Base-by-base conservation (phyloP, 306 rosid species). In the Malus orientalis region DNA sequence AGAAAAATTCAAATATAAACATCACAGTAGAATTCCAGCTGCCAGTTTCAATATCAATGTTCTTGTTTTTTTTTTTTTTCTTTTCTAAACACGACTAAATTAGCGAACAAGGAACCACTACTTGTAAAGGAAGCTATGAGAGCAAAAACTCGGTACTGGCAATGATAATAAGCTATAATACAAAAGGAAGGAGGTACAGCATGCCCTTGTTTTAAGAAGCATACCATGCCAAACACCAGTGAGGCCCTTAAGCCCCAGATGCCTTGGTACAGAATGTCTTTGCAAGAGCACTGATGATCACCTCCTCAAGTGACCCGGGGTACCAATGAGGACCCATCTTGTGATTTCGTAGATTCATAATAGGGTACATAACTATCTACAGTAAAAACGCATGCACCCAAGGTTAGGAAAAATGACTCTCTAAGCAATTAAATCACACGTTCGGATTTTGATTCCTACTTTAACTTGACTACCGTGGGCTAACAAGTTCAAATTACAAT, bases 141-240 rank as follows among this genome's bases (percentile, higher is more conserved):
- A 62, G 42, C 67, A 62, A 13, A 40, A 33, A 62, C 3, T 15
- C 7, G 11, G 67, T 15, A 29, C 5, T 30, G 40, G 40, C 67
- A 32, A 69, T n/a, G 29, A 54, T n/a, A 32, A 32, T 16, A 51
- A 19, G 47, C 64, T 27, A 69, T 3, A 4, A 4, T 45, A 51
- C 12, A 20, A 18, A 2, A 30, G 5, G n/a, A 33, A 40, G 30
- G 60, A 23, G 15, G 72, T 67, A 23, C 40, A 40, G 63, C n/a
- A 23, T 20, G 73, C 27, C 23, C 15, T 44, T 47, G 58, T 16
- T 49, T 16, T 69, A 23, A 62, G 74, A 76, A 38, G 57, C 86
- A 74, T 85, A 90, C 96, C 96, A 68, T 86, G 84, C 98, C 97
- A 94, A 81, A 94, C 98, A 76, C 98, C 96, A 23, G 96, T 94